Evolutionary conservation across 306 rosid species (phyloP).

Genomic region (Astragalus membranaceus): DNA sequence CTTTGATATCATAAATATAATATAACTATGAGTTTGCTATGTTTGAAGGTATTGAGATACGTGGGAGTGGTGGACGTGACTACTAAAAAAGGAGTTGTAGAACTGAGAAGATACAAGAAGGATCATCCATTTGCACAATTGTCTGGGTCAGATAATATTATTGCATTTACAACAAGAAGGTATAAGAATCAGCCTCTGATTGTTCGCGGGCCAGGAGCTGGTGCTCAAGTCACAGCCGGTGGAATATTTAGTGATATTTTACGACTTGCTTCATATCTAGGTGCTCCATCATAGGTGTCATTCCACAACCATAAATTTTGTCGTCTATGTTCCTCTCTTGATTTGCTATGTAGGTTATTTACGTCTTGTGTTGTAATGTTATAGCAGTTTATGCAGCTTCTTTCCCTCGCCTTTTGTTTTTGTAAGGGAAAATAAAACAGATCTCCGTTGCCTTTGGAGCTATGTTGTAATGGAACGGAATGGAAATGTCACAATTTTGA

Average conservation of each 20-base stretch:
- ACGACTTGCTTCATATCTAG: conserved; percentile 96
- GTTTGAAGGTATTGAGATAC: conserved; percentile 79
- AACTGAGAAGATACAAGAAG: conserved; percentile 69
- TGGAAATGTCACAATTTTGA: background rate
- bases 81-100: conserved; percentile 60
- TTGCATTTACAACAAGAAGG: conserved; percentile 87
- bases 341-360: background rate
- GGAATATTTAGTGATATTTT: conserved; percentile 88
- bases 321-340: background rate
- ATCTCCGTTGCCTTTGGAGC: background rate
- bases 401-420: background rate
- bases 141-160: conserved; percentile 88
- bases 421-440: background rate
- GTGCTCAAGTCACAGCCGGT: conserved; percentile 98
- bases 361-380: background rate
- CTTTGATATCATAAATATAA: background rate
- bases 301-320: conserved; percentile 18
- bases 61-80: conserved; percentile 92
- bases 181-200: conserved; percentile 78
- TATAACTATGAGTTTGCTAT: conserved; percentile 13
- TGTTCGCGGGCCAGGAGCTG: conserved; percentile 96
- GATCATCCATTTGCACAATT: conserved; percentile 97
- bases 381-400: background rate
- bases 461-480: background rate
- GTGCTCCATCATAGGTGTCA: conserved; percentile 75